A percentile compares a stretch with the other conserved stretches of the same genome.
Evolutionary conservation across 768 basidiomycete genomes (phyloP).

Genomic region (Punctularia strigosozonata): DNA sequence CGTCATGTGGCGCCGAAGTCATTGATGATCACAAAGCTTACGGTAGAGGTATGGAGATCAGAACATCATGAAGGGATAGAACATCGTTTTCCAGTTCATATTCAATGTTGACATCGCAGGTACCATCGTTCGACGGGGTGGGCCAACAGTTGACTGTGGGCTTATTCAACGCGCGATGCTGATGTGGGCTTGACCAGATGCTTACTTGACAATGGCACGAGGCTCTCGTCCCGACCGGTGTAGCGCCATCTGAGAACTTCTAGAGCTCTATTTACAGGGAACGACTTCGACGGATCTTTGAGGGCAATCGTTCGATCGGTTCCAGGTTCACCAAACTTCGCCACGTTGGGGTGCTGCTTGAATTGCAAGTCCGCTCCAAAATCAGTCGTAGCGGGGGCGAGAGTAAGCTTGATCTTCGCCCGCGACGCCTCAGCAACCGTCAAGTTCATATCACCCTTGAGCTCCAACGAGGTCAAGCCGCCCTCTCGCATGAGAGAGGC

Average conservation of each 20-base stretch:
- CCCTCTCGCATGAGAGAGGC: conserved; percentile 82
- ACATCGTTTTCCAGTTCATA: conserved; percentile 88
- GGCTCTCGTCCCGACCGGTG: conserved; percentile 80
- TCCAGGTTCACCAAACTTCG: conserved; percentile 68
- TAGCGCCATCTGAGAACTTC: conserved; percentile 92
- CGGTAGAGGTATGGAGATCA: conserved; percentile 91
- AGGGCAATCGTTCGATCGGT: conserved; percentile 61
- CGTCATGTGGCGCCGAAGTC: conserved; percentile 1
- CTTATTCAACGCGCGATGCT: not conserved
- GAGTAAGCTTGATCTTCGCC: conserved; percentile 57
- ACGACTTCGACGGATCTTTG: conserved; percentile 71
- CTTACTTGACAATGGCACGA: conserved; percentile 86
- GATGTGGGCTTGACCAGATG: conserved; percentile 4
- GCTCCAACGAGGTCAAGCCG: conserved; percentile 79
- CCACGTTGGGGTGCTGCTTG: conserved; percentile 95
- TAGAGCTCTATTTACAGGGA: conserved; percentile 81
- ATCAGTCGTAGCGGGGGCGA: conserved; percentile 43
- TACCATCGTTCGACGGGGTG: conserved; percentile 83
- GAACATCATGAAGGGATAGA: conserved; percentile 71
- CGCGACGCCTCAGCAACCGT: conserved; percentile 68
- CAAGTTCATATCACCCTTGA: conserved; percentile 93
- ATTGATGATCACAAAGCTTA: conserved; percentile 27
- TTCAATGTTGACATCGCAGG: conserved; percentile 90
- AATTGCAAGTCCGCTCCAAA: conserved; percentile 73
- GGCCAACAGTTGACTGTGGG: conserved; percentile 87